phyloP scores from a whole-genome alignment of 148 eudicot genomes.

The Selenicereus undatus region DNA sequence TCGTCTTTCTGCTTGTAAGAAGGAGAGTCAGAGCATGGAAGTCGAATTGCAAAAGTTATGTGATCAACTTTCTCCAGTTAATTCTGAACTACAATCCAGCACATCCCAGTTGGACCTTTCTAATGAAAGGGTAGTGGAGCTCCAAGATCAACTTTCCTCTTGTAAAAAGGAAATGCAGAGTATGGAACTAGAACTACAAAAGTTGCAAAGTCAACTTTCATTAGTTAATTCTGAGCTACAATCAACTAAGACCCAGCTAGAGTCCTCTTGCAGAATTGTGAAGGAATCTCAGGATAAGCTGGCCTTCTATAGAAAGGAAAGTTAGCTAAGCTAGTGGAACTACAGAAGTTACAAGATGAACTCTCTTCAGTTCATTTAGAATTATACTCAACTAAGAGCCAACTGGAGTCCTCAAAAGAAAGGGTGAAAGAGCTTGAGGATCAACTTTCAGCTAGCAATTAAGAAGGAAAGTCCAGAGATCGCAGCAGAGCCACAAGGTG shows the following conservation, averaged over 20 bases:
- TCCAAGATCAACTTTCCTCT: constrained; percentile 11
- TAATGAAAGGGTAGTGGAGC: constrained; percentile 5
- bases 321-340: not conserved
- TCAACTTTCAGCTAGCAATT: constrained; percentile 5
- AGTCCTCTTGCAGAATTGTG: too few relatives aligned
- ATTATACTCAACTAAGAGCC: constrained; percentile 12
- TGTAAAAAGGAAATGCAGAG: too few relatives aligned
- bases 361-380: not conserved
- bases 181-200: too few relatives aligned
- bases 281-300: not conserved
- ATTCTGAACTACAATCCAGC: not conserved
- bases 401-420: constrained; percentile 5
- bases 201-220: not conserved
- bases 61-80: not conserved
- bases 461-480: constrained; percentile 12
- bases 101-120: constrained; percentile 7
- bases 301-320: too few relatives aligned
- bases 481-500: not conserved
- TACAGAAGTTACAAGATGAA: constrained; percentile 16
- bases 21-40: not conserved
- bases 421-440: constrained; percentile 13
- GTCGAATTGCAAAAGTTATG: too few relatives aligned
- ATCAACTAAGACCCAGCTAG: not conserved
- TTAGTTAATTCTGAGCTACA: constrained; percentile 1
- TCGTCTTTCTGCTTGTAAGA: too few relatives aligned